These are phyloP conservation scores for Cubamyces lactineus DNA, from an alignment of 768 basidiomycete genomes.

Conservation along the genomic window DNA sequence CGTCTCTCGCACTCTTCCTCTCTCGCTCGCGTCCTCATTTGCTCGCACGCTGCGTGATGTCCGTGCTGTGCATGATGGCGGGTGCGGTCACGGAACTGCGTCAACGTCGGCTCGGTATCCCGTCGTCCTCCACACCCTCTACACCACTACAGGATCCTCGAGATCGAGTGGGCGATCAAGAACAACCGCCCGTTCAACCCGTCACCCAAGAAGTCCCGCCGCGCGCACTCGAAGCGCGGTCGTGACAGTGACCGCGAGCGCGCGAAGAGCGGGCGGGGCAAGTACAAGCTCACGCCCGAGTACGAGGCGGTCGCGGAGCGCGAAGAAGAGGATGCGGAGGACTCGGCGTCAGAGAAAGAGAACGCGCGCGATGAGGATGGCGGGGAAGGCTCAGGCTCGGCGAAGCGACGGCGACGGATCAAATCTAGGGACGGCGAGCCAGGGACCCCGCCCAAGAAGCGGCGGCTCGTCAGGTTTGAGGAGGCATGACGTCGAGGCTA, in stretches of 20 bases:
- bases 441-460: constrained; percentile 41
- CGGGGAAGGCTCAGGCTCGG: constrained; percentile 2
- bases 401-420: constrained; percentile 17
- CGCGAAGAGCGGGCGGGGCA: constrained; percentile 10
- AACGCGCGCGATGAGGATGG: constrained; percentile 1
- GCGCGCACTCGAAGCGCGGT: constrained; percentile 2
- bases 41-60: not conserved
- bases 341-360: constrained; percentile 10
- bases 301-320: not conserved
- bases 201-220: constrained; percentile 41
- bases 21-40: not conserved
- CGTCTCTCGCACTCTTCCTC: not conserved
- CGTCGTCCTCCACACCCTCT: not conserved
- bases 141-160: constrained; percentile 63
- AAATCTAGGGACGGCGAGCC: constrained; percentile 13
- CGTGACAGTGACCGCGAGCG: constrained; percentile 1
- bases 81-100: not conserved
- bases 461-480: constrained; percentile 32
- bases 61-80: not conserved
- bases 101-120: not conserved
- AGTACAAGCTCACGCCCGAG: constrained; percentile 2
- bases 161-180: constrained; percentile 79
- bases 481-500: not conserved
- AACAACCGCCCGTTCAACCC: constrained; percentile 62
- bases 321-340: constrained; percentile 10